Base-by-base conservation (phyloP, 2,329 filamentous ascomycete genomes). In the Elsinoe arachidis region DNA sequence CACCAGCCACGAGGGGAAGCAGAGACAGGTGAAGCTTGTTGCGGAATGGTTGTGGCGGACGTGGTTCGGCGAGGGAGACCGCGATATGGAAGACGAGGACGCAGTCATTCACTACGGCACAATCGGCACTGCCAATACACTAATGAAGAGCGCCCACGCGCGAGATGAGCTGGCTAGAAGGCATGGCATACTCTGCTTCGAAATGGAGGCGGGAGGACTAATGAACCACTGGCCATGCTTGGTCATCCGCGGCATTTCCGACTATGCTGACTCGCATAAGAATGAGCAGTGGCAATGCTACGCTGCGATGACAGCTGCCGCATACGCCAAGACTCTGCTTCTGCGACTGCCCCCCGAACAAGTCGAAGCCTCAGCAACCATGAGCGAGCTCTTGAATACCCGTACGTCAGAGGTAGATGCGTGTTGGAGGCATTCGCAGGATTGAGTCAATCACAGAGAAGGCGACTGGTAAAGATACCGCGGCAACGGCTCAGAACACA, bases 71-170 rank as follows among this genome's bases (percentile, higher is more conserved):
- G 41, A 46, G 10, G n/a, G n/a, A n/a, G n/a, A n/a, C n/a, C 41
- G 41, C 41, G 41, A 46, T 7, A 26, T 21, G 7, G 41, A 46
- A n/a, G 41, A 46, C 10, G 41, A 57, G n/a, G 19, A 57, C 19
- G 67, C 68, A 37, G 59, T 9, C 0, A 58, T 76, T 0, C 70
- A 74, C 44, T 62, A 76, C 33, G 74, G 74, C 0, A 51, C 60
- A 0, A 66, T 76, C 1, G 74, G 66, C 4, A 75, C 72, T 1
- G 72, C 68, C 9, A 69, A 76, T 49, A 66, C 41, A 5, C 33
- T 59, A 3, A 55, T 59, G 19, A 59, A 51, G 34, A 47, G 57
- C 43, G 58, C 55, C 10, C 23, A 34, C 15, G 2, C 21, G 54
- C 11, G 55, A 57, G 19, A 49, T 26, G 17, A 33, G 46, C 3